Base-by-base conservation (phyloP, 306 rosid species). In the Elaeagnus macrophylla region DNA sequence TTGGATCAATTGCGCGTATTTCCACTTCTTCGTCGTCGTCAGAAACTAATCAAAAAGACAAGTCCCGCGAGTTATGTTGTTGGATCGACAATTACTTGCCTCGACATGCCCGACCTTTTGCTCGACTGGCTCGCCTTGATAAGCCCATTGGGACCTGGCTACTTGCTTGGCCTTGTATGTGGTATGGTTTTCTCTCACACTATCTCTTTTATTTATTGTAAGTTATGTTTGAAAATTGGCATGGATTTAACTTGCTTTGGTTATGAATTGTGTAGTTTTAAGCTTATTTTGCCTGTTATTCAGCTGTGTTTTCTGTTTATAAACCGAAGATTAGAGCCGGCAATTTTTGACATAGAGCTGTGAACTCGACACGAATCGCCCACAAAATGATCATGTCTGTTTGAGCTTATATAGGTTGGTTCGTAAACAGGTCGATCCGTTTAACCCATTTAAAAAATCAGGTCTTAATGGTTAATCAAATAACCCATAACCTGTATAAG, bases 71-170 rank as follows among this genome's bases (percentile, higher is more conserved):
- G 59, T 45, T 69, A 58, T 7, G 61, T 12, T 14, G 56, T 63
- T 83, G 97, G 97, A 75, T 91, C 57, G 81, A 76, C 44, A 66
- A 53, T 62, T 82, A 76, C 61, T 75, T 86, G 81, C 93, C 86
- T n/a, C 67, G 54, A 62, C 66, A 59, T 41, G 67, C 64, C 65
- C 89, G 66, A 51, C 95, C 96, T 39, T 91, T 78, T 75, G 97
- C 96, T 13, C 79, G 57, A 15, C 89, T 91, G 16, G 96, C 97
- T 45, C 97, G 96, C 57, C 95, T 86, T 6, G 95, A 91, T 67
- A 87, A 80, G 67, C 97, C 95, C 39, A 86, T 91, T 64, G 96
- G 97, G 53, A 86, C 93, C 35, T 91, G 96, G 97, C 61, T 91
- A 51, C 96, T 91, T 58, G 82, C 87, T 51, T 91, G 93, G 97